Conservation (phyloP, 441 rosid species). For the Pelargonium australe region DNA sequence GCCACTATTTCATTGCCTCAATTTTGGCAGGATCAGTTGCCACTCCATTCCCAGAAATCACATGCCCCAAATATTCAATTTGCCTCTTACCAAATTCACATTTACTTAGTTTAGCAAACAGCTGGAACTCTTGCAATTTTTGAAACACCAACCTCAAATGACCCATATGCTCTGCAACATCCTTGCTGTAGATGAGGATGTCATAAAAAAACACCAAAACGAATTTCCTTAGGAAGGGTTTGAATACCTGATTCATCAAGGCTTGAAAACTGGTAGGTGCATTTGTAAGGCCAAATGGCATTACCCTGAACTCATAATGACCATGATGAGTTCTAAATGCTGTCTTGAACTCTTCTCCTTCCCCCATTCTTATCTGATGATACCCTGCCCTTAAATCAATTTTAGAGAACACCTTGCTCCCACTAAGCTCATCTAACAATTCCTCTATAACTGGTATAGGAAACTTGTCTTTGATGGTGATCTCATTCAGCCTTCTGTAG, state of each 20-base stretch:
- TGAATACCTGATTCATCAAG: not conserved
- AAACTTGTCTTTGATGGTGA: not conserved
- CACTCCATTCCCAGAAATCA: too few species aligned
- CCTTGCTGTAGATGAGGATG: not conserved
- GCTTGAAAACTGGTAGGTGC: not conserved
- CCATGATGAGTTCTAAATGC: not conserved
- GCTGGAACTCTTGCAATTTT: too few species aligned
- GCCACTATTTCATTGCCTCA: too few species aligned
- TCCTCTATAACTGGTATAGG: not conserved
- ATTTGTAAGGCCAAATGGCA: not conserved
- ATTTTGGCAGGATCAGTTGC: too few species aligned
- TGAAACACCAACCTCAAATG: too few species aligned
- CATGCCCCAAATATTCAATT: too few species aligned
- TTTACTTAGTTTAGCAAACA: too few species aligned
- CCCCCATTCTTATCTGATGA: not conserved
- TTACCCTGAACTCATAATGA: not conserved
- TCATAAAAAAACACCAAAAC: not conserved
- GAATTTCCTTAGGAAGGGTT: not conserved
- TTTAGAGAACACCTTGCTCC: not conserved
- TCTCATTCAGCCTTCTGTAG: not conserved
- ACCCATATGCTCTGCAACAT: too few species aligned
- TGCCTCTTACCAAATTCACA: too few species aligned
- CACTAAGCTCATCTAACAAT: not conserved
- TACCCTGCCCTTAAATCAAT: not conserved
- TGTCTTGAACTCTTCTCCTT: not conserved